phyloP scores from a whole-genome alignment of 106 monocot genomes.

The Apostasia ramifera region DNA sequence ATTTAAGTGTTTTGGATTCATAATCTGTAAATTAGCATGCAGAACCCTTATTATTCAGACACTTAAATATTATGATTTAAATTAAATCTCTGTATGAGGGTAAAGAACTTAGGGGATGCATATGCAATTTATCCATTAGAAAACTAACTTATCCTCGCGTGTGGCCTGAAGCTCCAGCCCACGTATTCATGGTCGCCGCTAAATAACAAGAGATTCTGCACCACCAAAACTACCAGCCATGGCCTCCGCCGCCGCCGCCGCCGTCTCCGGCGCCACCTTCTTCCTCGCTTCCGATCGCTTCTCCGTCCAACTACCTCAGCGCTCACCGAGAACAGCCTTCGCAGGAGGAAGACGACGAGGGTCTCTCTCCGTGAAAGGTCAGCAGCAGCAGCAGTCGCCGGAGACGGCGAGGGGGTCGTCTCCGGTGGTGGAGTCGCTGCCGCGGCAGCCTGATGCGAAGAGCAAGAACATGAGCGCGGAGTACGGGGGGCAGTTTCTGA shows the following conservation, averaged over 20 bases:
- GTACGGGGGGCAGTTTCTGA: constrained; percentile 89
- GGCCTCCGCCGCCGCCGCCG: constrained; percentile 22
- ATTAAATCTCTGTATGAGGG: too few species aligned
- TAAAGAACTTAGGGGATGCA: too few species aligned
- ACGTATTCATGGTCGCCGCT: too few species aligned
- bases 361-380: not conserved
- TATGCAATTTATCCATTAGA: too few species aligned
- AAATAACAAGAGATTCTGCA: too few species aligned
- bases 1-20: too few species aligned
- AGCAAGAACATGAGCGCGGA: constrained; percentile 87
- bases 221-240: not conserved
- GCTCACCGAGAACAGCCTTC: too few species aligned
- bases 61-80: too few species aligned
- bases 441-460: constrained; percentile 50
- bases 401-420: not conserved
- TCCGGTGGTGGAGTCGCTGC: constrained; percentile 17
- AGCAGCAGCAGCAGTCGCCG: constrained; percentile 14
- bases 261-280: constrained; percentile 27
- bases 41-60: too few species aligned
- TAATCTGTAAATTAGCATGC: too few species aligned
- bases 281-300: constrained; percentile 25
- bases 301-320: constrained; percentile 7
- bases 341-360: constrained; percentile 6
- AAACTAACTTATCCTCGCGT: too few species aligned
- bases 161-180: too few species aligned